phyloP scores from a whole-genome alignment of 306 rosid species.

The Urtica urens region DNA sequence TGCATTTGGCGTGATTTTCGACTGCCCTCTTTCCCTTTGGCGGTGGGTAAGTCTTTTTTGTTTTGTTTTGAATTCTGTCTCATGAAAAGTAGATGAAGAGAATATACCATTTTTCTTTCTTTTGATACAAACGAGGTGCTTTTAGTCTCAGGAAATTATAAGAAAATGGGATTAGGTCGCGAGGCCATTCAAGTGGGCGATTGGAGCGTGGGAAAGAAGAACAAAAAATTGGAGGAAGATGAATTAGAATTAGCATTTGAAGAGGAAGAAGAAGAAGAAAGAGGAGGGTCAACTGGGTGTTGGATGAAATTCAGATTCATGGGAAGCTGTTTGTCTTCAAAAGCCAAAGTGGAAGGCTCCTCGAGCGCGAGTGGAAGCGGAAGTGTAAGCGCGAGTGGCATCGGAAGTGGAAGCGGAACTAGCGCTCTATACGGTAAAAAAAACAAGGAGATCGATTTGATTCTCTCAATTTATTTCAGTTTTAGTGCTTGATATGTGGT shows the following conservation, averaged over 20 bases:
- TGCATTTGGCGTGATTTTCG: constrained; percentile 11
- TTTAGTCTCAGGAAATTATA: constrained; percentile 10
- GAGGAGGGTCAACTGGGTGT: constrained; percentile 12
- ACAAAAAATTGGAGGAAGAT: constrained; percentile 9
- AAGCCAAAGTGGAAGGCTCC: constrained; percentile 19
- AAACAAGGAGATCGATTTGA: no score
- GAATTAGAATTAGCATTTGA: no score
- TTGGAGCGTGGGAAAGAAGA: constrained; percentile 17
- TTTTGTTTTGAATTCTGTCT: constrained; percentile 4
- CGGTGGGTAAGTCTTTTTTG: constrained; percentile 4
- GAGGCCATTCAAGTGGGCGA: constrained; percentile 9
- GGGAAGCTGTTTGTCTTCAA: constrained; percentile 31
- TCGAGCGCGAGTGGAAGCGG: constrained; percentile 9
- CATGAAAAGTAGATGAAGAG: no score
- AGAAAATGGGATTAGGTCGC: constrained; percentile 27
- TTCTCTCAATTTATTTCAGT: no score
- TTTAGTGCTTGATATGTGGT: no score
- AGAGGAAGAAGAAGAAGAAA: constrained; percentile 10
- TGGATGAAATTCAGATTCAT: constrained; percentile 30
- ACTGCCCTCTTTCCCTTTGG: neutral
- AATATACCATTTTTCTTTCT: no score
- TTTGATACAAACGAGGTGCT: constrained; percentile 9
- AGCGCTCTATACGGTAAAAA: constrained; percentile 21
- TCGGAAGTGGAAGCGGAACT: no score
- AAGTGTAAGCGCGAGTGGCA: no score